Conservation (phyloP, 805 yeast species). For the Schizosaccharomyces pombe region DNA sequence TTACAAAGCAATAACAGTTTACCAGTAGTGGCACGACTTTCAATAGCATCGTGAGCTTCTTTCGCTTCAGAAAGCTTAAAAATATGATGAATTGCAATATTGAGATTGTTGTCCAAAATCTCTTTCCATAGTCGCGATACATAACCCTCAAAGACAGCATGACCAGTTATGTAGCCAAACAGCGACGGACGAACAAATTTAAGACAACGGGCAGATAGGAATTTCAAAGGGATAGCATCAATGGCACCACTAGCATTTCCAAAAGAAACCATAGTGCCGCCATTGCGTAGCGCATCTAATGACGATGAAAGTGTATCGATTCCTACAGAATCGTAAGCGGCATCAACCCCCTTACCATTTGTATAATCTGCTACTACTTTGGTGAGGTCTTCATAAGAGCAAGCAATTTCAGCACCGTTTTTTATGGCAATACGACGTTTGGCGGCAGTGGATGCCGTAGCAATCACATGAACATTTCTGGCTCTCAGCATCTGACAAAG, state of each 20-base stretch:
- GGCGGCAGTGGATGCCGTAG: slow-evolving; percentile 55
- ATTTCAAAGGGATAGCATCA: slow-evolving; percentile 9
- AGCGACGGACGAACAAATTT: slow-evolving; percentile 31
- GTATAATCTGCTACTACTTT: slow-evolving; percentile 36
- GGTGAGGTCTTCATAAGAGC: slow-evolving; percentile 34
- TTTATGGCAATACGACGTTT: slow-evolving; percentile 42
- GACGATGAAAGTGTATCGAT: slow-evolving; percentile 52
- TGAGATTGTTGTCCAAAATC: slow-evolving; percentile 10
- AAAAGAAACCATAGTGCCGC: not conserved
- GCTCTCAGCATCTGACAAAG: slow-evolving; percentile 37
- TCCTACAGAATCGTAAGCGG: slow-evolving; percentile 53
- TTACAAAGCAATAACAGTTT: not conserved
- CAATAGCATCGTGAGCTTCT: slow-evolving; percentile 34
- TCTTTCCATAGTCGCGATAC: slow-evolving; percentile 16
- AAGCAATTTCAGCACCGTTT: slow-evolving; percentile 54
- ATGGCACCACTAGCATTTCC: not conserved
- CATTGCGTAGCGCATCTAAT: slow-evolving; percentile 21
- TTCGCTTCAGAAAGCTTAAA: slow-evolving; percentile 38
- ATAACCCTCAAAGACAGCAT: slow-evolving; percentile 32
- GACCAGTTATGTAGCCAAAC: slow-evolving; percentile 23
- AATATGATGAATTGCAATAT: slow-evolving; percentile 25
- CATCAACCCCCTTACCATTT: slow-evolving; percentile 41
- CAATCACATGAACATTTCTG: slow-evolving; percentile 63
- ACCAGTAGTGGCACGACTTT: slow-evolving; percentile 47
- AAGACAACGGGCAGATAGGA: not conserved